These are phyloP conservation scores for Centella asiatica DNA, from an alignment of 129 eudicot genomes.

Conservation along the genomic window DNA sequence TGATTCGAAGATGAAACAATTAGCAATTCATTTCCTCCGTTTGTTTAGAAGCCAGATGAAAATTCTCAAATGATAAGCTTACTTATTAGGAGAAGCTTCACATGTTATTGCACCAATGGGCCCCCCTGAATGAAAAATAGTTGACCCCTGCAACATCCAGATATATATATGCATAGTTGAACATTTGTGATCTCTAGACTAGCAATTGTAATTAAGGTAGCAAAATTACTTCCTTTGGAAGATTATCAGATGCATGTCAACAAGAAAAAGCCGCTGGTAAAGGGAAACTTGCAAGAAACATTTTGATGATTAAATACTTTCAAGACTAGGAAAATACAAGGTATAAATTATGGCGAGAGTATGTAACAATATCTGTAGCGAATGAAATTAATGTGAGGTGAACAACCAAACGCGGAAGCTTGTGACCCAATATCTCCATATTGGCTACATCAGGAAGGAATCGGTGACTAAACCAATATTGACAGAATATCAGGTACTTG, in stretches of 20 bases:
- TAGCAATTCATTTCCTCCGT: no score
- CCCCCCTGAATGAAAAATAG: slow-evolving; percentile 24
- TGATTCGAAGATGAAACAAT: no score
- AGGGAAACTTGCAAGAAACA: background rate
- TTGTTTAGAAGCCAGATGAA: slow-evolving; percentile 29
- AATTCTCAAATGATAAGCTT: slow-evolving; percentile 47
- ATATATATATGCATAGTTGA: slow-evolving; percentile 55
- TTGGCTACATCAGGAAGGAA: no score
- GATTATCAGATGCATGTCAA: background rate
- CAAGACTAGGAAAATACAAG: no score
- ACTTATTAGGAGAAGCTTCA: slow-evolving; percentile 50
- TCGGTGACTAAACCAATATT: no score
- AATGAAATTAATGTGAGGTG: no score
- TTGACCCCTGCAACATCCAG: slow-evolving; percentile 75
- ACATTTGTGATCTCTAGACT: slow-evolving; percentile 26
- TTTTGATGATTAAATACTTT: background rate
- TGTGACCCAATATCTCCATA: no score
- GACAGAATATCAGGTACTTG: no score
- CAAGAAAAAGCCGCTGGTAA: background rate
- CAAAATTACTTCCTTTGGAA: background rate
- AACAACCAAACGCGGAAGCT: no score
- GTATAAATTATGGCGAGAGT: no score
- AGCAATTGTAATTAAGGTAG: slow-evolving; percentile 10
- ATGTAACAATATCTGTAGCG: no score
- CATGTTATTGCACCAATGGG: slow-evolving; percentile 41